A percentile compares a stretch with the other conserved stretches of the same genome.
Evolutionary conservation across 176 grass and related monocot genomes (phyloP).

Genomic region (Thinopyrum elongatum): DNA sequence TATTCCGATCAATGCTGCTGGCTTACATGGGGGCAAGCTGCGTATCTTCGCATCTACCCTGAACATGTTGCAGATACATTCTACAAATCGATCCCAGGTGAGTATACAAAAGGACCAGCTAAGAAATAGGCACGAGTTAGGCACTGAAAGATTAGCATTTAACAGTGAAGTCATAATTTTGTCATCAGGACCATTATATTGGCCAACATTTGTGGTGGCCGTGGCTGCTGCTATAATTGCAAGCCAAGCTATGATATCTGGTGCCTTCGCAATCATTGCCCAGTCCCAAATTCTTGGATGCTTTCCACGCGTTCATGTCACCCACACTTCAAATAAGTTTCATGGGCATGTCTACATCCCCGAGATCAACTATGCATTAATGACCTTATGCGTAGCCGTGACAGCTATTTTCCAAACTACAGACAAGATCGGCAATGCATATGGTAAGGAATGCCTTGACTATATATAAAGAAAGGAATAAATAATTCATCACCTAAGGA

Average conservation of each 20-base stretch:
- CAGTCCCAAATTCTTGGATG: conserved; percentile 64
- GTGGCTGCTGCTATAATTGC: conserved; percentile 60
- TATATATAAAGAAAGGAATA: too few species aligned
- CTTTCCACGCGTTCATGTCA: conserved; percentile 62
- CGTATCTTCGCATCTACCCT: conserved; percentile 47
- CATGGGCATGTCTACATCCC: conserved; percentile 77
- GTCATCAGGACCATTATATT: conserved; percentile 46
- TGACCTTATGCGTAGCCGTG: conserved; percentile 59
- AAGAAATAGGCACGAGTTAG: conserved; percentile 8
- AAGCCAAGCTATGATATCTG: conserved; percentile 79
- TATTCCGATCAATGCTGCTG: conserved; percentile 56
- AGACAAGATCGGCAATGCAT: conserved; percentile 67
- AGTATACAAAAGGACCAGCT: not conserved
- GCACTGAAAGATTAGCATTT: not conserved
- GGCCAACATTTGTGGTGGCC: conserved; percentile 64
- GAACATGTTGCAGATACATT: conserved; percentile 55
- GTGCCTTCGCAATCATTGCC: conserved; percentile 63
- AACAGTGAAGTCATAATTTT: not conserved
- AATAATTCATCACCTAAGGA: too few species aligned
- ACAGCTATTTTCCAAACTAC: conserved; percentile 65
- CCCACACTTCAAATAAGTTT: conserved; percentile 57
- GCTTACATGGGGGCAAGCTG: conserved; percentile 71
- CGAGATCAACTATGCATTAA: conserved; percentile 59
- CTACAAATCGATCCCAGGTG: conserved; percentile 79
- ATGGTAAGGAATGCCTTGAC: conserved; percentile 36